These are phyloP conservation scores for Backusella parvicylindrica DNA, from an alignment of 192 early-diverging fungal genomes.

Conservation along the genomic window DNA sequence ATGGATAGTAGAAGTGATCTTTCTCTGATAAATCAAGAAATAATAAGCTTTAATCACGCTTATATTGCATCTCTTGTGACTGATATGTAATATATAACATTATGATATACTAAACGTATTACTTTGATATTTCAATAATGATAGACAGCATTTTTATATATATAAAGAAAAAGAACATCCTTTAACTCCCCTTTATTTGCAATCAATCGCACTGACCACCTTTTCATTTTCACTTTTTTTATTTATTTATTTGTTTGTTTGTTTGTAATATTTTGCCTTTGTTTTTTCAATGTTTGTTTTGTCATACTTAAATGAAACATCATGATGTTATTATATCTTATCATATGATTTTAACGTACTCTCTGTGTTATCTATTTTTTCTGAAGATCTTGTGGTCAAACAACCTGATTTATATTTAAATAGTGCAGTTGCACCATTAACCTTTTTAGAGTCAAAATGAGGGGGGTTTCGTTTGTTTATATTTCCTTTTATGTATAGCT, in stretches of 20 bases:
- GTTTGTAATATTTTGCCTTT: not conserved
- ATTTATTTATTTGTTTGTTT: conserved; percentile 3
- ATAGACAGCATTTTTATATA: too few relatives aligned
- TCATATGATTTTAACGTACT: not conserved
- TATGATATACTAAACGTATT: too few relatives aligned
- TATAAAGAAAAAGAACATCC: not conserved
- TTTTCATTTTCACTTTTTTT: not conserved
- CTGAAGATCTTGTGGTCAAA: not conserved
- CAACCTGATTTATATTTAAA: not conserved
- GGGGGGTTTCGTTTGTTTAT: not conserved
- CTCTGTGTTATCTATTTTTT: not conserved
- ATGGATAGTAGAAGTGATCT: too few relatives aligned
- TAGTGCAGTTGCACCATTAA: not conserved
- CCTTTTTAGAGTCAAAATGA: not conserved
- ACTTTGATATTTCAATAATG: too few relatives aligned
- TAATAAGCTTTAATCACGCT: too few relatives aligned
- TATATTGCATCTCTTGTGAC: too few relatives aligned
- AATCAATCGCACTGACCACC: conserved; percentile 8
- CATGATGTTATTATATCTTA: not conserved
- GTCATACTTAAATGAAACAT: not conserved
- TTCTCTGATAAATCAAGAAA: too few relatives aligned
- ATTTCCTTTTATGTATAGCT: not conserved
- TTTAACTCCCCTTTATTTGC: not conserved
- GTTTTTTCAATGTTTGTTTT: not conserved
- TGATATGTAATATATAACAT: too few relatives aligned